Evolutionary conservation across 2,329 filamentous ascomycete species (phyloP).

Genomic region (Cercospora citrullina): DNA sequence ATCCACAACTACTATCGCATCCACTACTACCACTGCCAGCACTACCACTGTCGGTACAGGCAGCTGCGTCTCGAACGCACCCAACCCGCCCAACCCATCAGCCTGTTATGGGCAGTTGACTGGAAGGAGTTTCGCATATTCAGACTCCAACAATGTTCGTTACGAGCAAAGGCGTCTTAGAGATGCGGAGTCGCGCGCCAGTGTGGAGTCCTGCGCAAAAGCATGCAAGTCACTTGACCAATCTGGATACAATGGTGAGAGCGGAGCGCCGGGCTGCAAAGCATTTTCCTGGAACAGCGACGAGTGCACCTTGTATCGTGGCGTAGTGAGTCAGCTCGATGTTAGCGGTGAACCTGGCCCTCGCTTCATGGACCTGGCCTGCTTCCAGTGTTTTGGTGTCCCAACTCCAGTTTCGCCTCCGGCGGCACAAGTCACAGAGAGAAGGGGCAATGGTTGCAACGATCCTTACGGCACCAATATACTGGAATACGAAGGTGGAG

Average conservation of each 20-base stretch:
- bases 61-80: background rate
- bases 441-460: no score
- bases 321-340: rapidly evolving
- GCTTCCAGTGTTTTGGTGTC: background rate
- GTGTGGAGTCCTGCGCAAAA: background rate
- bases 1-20: background rate
- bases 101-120: background rate
- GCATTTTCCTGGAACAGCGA: background rate
- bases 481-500: background rate
- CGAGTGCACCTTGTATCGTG: background rate
- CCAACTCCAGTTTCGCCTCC: background rate
- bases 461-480: no score
- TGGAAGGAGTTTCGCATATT: background rate
- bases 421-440: no score
- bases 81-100: background rate
- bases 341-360: background rate
- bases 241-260: background rate
- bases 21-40: background rate
- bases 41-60: no score
- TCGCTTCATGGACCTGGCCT: background rate
- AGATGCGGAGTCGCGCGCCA: background rate
- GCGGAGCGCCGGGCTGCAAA: background rate
- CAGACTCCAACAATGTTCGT: no score
- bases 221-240: background rate
- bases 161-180: background rate